Conservation (phyloP, 345 rosid genomes). For the Pugionium dolabratum region DNA sequence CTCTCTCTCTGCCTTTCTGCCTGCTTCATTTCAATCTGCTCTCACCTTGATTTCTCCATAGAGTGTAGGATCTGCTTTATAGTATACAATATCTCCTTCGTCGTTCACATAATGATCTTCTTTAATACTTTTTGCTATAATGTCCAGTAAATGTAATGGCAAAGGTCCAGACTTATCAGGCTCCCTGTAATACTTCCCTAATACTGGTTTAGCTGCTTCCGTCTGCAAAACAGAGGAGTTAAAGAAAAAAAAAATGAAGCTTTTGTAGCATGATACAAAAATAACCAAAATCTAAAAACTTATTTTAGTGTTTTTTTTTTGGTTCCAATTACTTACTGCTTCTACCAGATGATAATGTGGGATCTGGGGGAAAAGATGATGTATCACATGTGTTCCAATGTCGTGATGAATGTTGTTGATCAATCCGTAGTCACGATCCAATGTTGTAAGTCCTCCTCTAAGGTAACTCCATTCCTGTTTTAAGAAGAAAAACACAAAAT, state of each 20-base stretch:
- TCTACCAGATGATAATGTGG: conserved; percentile 90
- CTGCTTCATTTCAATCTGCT: conserved; percentile 41
- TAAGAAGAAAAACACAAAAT: background rate
- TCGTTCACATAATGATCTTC: conserved; percentile 77
- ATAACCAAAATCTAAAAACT: background rate
- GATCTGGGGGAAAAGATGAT: conserved; percentile 95
- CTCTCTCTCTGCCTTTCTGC: conserved; percentile 7
- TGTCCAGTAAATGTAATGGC: conserved; percentile 60
- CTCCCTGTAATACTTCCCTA: conserved; percentile 77
- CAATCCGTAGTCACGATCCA: conserved; percentile 85
- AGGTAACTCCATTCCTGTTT: conserved; percentile 88
- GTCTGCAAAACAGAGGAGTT: conserved; percentile 48
- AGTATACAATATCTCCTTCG: conserved; percentile 70
- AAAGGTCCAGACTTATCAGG: conserved; percentile 73
- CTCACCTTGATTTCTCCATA: conserved; percentile 33
- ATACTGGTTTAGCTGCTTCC: conserved; percentile 81
- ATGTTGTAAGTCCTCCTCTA: conserved; percentile 90
- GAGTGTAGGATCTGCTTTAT: conserved; percentile 56
- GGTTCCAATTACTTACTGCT: conserved; percentile 58
- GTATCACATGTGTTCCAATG: conserved; percentile 92
- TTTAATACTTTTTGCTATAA: conserved; percentile 57
- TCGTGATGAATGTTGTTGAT: conserved; percentile 93
- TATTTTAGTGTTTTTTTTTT: no score
- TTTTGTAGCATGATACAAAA: conserved; percentile 7
- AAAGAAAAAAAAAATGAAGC: background rate